A percentile compares a stretch with the other conserved stretches of the same genome.
These are phyloP conservation scores for Psilocybe sp. DNA, from an alignment of 768 basidiomycete genomes.

Conservation along the genomic window DNA sequence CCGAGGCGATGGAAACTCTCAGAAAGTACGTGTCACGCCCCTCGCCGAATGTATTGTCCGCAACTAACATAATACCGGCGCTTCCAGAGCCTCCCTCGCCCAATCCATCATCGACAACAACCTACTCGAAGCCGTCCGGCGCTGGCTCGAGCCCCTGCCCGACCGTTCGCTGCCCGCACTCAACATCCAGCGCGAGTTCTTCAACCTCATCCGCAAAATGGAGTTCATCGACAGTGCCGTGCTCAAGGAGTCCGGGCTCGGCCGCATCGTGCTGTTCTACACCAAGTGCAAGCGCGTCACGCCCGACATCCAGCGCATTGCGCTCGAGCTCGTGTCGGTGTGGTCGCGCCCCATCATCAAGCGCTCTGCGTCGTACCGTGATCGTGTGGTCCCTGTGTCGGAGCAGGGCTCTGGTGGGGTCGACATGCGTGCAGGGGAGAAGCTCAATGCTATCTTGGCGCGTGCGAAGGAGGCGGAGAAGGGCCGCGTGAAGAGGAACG, in stretches of 20 bases:
- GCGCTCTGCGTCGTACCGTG: slow-evolving; percentile 77
- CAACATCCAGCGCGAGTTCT: slow-evolving; percentile 93
- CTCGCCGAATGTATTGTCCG: slow-evolving; percentile 7
- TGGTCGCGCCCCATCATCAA: slow-evolving; percentile 95
- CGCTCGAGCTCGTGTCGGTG: slow-evolving; percentile 76
- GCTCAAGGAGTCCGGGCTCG: slow-evolving; percentile 88
- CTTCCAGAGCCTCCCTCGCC: slow-evolving; percentile 71
- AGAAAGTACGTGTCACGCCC: slow-evolving; percentile 63
- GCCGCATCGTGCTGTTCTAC: slow-evolving; percentile 91
- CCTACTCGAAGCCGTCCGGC: slow-evolving; percentile 81
- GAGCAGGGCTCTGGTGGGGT: slow-evolving; percentile 36
- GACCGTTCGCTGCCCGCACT: slow-evolving; percentile 91
- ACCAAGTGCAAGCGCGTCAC: slow-evolving; percentile 92
- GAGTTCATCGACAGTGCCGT: slow-evolving; percentile 87
- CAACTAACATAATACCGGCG: slow-evolving; percentile 2
- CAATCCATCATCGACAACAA: slow-evolving; percentile 96
- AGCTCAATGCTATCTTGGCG: slow-evolving; percentile 67
- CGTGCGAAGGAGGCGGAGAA: slow-evolving; percentile 67
- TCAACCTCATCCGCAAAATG: slow-evolving; percentile 82
- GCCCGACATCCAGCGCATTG: slow-evolving; percentile 74
- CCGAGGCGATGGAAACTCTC: slow-evolving; percentile 89
- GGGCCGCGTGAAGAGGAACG: slow-evolving; percentile 69
- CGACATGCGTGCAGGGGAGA: slow-evolving; percentile 43
- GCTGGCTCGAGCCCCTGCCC: slow-evolving; percentile 93
- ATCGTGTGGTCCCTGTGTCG: slow-evolving; percentile 64